A percentile compares a stretch with the other conserved stretches of the same genome.
Conservation (phyloP, 164 flowering plant genomes). For the Protea cynaroides region DNA sequence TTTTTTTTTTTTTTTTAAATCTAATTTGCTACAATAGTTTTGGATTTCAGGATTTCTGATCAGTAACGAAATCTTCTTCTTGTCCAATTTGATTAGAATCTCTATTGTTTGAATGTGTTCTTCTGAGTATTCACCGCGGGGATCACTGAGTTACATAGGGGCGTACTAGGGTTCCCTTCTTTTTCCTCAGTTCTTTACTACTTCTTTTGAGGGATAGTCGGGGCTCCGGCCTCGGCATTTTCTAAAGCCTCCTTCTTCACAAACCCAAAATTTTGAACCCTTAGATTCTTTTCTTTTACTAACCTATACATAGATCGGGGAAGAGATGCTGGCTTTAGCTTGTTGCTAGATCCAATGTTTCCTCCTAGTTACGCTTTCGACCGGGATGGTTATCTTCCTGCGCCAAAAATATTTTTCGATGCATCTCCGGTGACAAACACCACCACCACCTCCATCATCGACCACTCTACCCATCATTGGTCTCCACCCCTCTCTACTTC, state of each 20-base stretch:
- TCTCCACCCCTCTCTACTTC: conserved; percentile 59
- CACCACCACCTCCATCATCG: conserved; percentile 6
- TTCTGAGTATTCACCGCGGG: conserved; percentile 61
- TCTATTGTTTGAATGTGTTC: conserved; percentile 18
- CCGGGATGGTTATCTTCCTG: conserved; percentile 59
- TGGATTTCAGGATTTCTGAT: not conserved
- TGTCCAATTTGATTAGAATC: not conserved
- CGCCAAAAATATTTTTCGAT: conserved; percentile 35
- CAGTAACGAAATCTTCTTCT: conserved; percentile 3
- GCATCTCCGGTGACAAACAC: conserved; percentile 21
- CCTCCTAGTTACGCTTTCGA: conserved; percentile 60
- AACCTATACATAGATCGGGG: conserved; percentile 8
- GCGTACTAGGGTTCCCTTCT: conserved; percentile 36
- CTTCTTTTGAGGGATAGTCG: conserved; percentile 99
- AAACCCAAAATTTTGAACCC: conserved; percentile 18
- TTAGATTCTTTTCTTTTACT: conserved; percentile 1
- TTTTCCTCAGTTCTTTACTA: conserved; percentile 37
- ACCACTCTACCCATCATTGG: conserved; percentile 36
- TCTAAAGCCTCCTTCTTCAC: conserved; percentile 87
- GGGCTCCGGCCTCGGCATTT: conserved; percentile 99
- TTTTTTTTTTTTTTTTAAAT: too few species aligned
- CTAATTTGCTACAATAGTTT: not conserved
- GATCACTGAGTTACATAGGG: conserved; percentile 26
- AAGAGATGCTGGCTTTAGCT: conserved; percentile 93
- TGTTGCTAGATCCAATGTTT: conserved; percentile 52